These are phyloP conservation scores for Ustilago xerochloae DNA, from an alignment of 1,284 basidiomycete species.

Conservation along the genomic window DNA sequence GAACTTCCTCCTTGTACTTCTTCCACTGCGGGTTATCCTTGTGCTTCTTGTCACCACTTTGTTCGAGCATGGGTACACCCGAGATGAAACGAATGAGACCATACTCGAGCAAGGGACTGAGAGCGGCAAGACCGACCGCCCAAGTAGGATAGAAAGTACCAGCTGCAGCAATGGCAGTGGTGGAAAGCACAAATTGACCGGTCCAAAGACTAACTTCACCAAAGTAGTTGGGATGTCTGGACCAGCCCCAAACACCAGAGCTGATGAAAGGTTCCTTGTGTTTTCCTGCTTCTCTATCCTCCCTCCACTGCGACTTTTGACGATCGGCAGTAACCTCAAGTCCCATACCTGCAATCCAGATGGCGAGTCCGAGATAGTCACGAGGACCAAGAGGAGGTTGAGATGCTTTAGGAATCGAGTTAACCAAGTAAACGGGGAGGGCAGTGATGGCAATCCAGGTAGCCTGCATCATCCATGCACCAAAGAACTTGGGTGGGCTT, in stretches of 20 bases:
- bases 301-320: conserved; percentile 79
- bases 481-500: conserved; percentile 74
- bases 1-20: conserved; percentile 74
- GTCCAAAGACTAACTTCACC: conserved; percentile 81
- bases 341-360: conserved; percentile 71
- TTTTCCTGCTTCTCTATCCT: conserved; percentile 75
- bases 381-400: conserved; percentile 75
- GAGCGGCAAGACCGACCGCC: conserved; percentile 71
- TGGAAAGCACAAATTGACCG: conserved; percentile 75
- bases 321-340: conserved; percentile 70
- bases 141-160: conserved; percentile 70
- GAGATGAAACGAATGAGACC: conserved; percentile 71
- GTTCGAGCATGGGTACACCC: conserved; percentile 79
- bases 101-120: conserved; percentile 78
- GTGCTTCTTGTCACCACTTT: conserved; percentile 76
- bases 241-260: conserved; percentile 78
- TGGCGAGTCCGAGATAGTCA: conserved; percentile 74
- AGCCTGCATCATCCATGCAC: conserved; percentile 80
- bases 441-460: conserved; percentile 79
- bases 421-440: conserved; percentile 71
- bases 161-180: conserved; percentile 32
- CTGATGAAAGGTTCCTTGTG: conserved; percentile 82
- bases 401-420: conserved; percentile 73
- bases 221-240: conserved; percentile 82
- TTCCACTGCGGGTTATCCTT: conserved; percentile 76